Base-by-base conservation (phyloP, 192 early-diverging fungal genomes). In the Umbelopsis sp. region DNA sequence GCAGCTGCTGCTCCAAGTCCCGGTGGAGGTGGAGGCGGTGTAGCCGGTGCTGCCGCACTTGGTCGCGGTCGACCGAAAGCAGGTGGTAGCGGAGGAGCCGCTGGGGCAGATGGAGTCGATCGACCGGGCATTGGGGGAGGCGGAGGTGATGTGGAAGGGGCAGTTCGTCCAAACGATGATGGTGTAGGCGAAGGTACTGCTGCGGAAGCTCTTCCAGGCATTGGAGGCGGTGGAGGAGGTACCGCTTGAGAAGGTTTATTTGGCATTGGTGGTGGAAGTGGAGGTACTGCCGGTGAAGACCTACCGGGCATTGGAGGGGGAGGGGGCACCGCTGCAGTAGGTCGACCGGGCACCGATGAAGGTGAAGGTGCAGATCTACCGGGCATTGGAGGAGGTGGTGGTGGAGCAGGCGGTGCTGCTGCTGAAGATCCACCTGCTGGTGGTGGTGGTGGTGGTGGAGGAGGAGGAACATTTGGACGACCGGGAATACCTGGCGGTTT, bases 1-100 rank as follows among this genome's bases (percentile, higher is more conserved):
- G 34, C 11, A 45, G 36, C 24, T 41, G 59, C 16, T 31, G 34
- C 21, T 1, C 49, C 34, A n/a, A 54, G 38, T 25, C 59, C 29
- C 29, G 74, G 51, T 3, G 72, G 71, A 24, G 71, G 65, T 54
- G 71, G 65, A n/a, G 74, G 71, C 49, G 77, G 66, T 31, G 71
- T 24, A 25, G 74, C 25, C 0, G 69, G 66, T 52, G 51, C 51
- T 25, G 44, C 22, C 12, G 20, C 47, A 41, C 69, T 17, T 34
- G 62, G 47, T 17, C 34, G 32, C 22, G 32, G 38, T 41, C 38
- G 38, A 41, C 38, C 38, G 3, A 45, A 65, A 51, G 53, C 25
- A 21, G 73, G 62, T 62, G 67, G 59, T 25, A 68, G 71, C 20
- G 74, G 47, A 69, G 36, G 26, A 50, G 31, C 31, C 21, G 47